Base-by-base conservation (phyloP, 192 early-diverging fungal genomes). In the Lunasporangiospora selenospora region DNA sequence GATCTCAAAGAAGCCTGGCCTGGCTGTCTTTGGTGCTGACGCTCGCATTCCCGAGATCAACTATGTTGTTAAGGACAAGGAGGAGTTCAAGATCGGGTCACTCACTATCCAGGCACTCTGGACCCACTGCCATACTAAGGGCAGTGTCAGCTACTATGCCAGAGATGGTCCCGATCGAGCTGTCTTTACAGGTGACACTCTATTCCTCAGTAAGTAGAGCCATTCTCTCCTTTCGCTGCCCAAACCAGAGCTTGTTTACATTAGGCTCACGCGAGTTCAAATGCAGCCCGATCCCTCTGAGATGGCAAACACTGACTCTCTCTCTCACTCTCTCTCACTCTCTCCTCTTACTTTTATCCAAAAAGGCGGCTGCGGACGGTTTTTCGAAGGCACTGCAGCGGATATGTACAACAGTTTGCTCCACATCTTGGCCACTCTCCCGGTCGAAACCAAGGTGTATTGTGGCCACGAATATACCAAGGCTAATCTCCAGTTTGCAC, bases 401-500 rank as follows among this genome's bases (percentile, higher is more conserved):
- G 88, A 95, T 41, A 97, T 98, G 97, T 75, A 93, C 77, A 76
- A 86, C 31, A 90, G 89, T 10, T 81, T 98, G 24, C 80, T 82
- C 48, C 79, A 80, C 1, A 84, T 80, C 26, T 75, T 98, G 15
- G 92, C 80, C 0, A 47, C 52, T 1, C 79, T 99, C 16, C 95
- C 93, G 0, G 59, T 80, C 11, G 89, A 93, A 31, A 98, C 96
- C 1, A 77, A 84, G 51, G 93, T 98, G 7, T 98, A 90, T 50
- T 94, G 90, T 69, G 93, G 95, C 2, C 95, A 99, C 65, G 96
- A 98, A 75, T 98, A 99, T 58, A 99, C 95, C 3, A 58, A 59
- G 6, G 64, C 80, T 11, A 90, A 93, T 58, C 73, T 89, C 13
- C 58, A 83, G 56, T 97, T 97, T 84, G 94, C 95, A 0, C 63